Percentiles rank a stretch among this genome's conserved stretches.
phyloP scores from a whole-genome alignment of 148 eudicot genomes.

The Chenopodium formosanum region DNA sequence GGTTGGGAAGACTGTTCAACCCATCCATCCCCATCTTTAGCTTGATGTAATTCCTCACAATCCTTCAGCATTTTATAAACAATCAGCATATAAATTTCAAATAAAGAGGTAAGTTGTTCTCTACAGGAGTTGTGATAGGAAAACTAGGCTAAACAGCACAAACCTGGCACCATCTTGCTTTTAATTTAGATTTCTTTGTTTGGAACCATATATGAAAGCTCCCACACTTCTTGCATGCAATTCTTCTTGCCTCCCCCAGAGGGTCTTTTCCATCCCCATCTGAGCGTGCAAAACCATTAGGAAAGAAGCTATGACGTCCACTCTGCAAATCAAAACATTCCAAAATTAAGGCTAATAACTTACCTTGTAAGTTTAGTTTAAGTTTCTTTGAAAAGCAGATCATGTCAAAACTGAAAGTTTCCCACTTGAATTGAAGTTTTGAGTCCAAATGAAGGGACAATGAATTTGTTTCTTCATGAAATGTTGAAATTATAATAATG shows the following conservation, averaged over 20 bases:
- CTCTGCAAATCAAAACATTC: slow-evolving; percentile 43
- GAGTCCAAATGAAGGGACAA: background rate
- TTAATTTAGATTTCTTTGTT: slow-evolving; percentile 75
- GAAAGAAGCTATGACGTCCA: slow-evolving; percentile 59
- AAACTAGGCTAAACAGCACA: background rate
- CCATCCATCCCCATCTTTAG: slow-evolving; percentile 99
- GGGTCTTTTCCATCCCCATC: slow-evolving; percentile 66
- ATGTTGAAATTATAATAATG: background rate
- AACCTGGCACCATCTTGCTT: slow-evolving; percentile 99
- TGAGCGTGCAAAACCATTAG: slow-evolving; percentile 61
- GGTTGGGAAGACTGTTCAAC: slow-evolving; percentile 95
- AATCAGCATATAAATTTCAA: slow-evolving; percentile 18
- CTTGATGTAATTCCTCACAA: slow-evolving; percentile 91
- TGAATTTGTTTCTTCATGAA: background rate
- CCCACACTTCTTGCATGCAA: slow-evolving; percentile 88
- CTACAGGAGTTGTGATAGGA: slow-evolving; percentile 4
- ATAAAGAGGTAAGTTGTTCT: background rate
- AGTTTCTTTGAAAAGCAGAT: background rate
- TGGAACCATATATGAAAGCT: slow-evolving; percentile 74
- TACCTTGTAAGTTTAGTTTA: background rate
- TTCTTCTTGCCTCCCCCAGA: slow-evolving; percentile 63
- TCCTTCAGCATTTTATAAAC: slow-evolving; percentile 50
- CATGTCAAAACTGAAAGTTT: background rate
- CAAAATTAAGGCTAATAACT: slow-evolving; percentile 14
- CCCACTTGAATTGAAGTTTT: background rate